Conservation (phyloP, 352 stramenopile species). For the Globisporangium uncinulatum region DNA sequence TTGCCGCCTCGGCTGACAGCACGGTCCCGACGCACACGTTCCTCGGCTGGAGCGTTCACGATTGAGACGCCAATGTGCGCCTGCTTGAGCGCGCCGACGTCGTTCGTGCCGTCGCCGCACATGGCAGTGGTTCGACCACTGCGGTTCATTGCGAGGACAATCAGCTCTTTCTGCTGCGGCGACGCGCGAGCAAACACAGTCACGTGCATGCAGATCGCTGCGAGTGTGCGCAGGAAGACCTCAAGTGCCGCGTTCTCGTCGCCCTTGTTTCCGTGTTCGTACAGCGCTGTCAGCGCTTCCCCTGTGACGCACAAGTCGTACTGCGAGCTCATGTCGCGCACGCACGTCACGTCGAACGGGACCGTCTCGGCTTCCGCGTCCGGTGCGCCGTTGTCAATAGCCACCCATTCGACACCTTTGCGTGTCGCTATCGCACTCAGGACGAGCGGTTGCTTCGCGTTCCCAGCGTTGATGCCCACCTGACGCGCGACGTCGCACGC, state of each 20-base stretch:
- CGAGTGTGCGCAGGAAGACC: constrained; percentile 19
- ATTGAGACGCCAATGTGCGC: constrained; percentile 94
- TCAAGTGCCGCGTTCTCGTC: constrained; percentile 26
- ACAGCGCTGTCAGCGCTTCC: constrained; percentile 21
- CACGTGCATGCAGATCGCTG: constrained; percentile 27
- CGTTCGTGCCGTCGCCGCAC: constrained; percentile 97
- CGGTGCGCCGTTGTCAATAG: constrained; percentile 18
- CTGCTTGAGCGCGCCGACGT: constrained; percentile 88
- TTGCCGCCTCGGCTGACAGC: not conserved
- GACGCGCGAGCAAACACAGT: constrained; percentile 90
- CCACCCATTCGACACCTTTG: constrained; percentile 20
- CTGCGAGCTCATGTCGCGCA: constrained; percentile 11
- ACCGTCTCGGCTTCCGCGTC: constrained; percentile 9
- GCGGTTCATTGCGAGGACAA: constrained; percentile 88
- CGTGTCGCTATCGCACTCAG: constrained; percentile 10
- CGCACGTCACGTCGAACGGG: constrained; percentile 12
- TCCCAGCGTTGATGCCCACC: constrained; percentile 58
- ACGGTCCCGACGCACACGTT: constrained; percentile 3
- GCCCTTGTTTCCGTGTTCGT: constrained; percentile 4
- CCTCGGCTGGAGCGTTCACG: constrained; percentile 43
- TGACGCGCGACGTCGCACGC: constrained; percentile 90
- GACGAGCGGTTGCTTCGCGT: constrained; percentile 18
- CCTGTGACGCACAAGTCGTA: constrained; percentile 39
- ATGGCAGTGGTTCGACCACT: constrained; percentile 87
- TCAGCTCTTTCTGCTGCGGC: constrained; percentile 90